Evolutionary conservation across 2,329 filamentous ascomycete genomes (phyloP), one percentile per base, ranked within the genome.

Genomic region (Onygenales sp.): DNA sequence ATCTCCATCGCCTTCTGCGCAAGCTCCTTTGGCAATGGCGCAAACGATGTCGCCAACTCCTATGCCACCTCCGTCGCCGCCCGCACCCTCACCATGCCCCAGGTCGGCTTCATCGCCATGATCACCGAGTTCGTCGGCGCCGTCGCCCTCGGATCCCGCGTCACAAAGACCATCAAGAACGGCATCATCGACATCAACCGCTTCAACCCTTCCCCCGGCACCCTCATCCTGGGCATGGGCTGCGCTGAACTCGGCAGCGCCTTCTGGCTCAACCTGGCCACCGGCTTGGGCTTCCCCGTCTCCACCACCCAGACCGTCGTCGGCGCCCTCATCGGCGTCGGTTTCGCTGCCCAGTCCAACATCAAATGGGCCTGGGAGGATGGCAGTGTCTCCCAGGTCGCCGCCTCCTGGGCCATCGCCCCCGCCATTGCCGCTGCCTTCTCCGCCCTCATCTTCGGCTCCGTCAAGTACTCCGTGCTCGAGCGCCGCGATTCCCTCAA

Each of bases 31-130:
- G 65, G 65, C 58, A 72, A 71, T 55, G 69, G 69, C 35, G 63
- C 63, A 59, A 75, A 77, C 64, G 76, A 79, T 76, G 76, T 78
- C 55, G 76, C 77, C 65, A 80, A 79, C 62, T 72, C 76, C 0
- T 80, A 78, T 65, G 78, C 78, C 33, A 77, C 75, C 17, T 75
- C 71, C 2, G 75, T 80, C 36, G 76, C 76, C 11, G 77, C 77
- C 3, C 67, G 71, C 31, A 77, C 76, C 39, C 69, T 80, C 60
- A 75, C 74, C 41, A 78, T 79, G 75, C 68, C 71, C 49, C 75
- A 78, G 62, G 77, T 71, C 60, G 77, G 76, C 57, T 61, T 78
- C 27, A 64, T 80, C 17, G 71, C 76, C 51, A 68, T 72, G 31
- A 58, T 72, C 55, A 78, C 76, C 14, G 77, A 80, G 60, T 75